These are phyloP conservation scores for Lactarius trivialis DNA, from an alignment of 768 basidiomycete genomes.

Conservation along the genomic window DNA sequence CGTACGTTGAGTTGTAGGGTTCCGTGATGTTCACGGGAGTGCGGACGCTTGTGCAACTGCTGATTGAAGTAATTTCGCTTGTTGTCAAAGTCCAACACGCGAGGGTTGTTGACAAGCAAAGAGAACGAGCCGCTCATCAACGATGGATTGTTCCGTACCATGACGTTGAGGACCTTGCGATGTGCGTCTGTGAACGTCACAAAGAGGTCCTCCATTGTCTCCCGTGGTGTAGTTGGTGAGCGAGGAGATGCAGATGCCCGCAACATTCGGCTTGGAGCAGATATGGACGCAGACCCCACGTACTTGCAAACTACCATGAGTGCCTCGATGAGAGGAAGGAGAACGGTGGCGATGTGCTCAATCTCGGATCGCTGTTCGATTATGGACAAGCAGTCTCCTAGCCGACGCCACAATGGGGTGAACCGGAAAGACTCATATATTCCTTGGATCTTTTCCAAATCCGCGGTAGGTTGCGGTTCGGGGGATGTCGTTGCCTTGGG, in stretches of 20 bases:
- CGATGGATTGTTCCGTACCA: conserved; percentile 98
- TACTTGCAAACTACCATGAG: conserved; percentile 99
- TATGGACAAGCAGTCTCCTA: conserved; percentile 82
- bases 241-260: conserved; percentile 62
- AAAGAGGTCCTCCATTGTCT: conserved; percentile 87
- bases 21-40: conserved; percentile 70
- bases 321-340: conserved; percentile 91
- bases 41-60: conserved; percentile 79
- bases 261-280: conserved; percentile 42
- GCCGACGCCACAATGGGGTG: conserved; percentile 77
- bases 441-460: conserved; percentile 73
- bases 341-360: conserved; percentile 85
- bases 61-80: conserved; percentile 95
- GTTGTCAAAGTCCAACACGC: conserved; percentile 98
- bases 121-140: conserved; percentile 98
- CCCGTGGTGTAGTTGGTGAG: conserved; percentile 60
- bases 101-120: conserved; percentile 88
- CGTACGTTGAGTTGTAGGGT: conserved; percentile 88
- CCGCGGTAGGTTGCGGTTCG: conserved; percentile 38
- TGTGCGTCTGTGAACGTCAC: conserved; percentile 90
- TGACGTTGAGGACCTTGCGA: conserved; percentile 88
- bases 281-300: conserved; percentile 60
- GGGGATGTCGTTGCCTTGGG: conserved; percentile 41
- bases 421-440: conserved; percentile 93
- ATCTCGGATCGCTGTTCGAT: conserved; percentile 76